These are phyloP conservation scores for Naganishia onofrii DNA, from an alignment of 768 basidiomycete species.

Conservation along the genomic window DNA sequence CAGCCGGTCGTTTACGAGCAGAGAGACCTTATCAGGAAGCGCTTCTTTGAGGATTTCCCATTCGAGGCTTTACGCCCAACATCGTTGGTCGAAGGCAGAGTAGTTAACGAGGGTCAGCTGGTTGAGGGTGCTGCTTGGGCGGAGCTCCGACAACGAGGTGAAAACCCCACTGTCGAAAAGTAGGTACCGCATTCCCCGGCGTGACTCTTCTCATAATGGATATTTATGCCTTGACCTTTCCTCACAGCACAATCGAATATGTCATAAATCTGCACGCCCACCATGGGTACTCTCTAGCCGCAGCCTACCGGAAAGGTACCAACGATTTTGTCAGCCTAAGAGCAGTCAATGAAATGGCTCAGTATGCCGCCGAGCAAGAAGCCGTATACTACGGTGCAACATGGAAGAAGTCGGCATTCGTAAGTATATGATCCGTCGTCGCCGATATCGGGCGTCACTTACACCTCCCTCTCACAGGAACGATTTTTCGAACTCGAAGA, in stretches of 20 bases:
- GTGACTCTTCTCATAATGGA: neutral
- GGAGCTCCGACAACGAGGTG: slow-evolving; percentile 72
- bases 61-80: slow-evolving; percentile 86
- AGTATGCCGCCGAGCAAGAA: slow-evolving; percentile 72
- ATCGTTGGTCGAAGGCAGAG: slow-evolving; percentile 66
- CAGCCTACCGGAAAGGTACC: slow-evolving; percentile 76
- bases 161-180: slow-evolving; percentile 87
- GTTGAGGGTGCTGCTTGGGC: slow-evolving; percentile 67
- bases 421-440: slow-evolving; percentile 5
- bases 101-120: slow-evolving; percentile 33
- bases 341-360: slow-evolving; percentile 75
- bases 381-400: slow-evolving; percentile 63
- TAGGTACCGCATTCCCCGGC: slow-evolving; percentile 55
- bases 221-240: slow-evolving; percentile 13
- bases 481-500: slow-evolving; percentile 41
- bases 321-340: slow-evolving; percentile 85
- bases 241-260: slow-evolving; percentile 70
- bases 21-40: slow-evolving; percentile 79
- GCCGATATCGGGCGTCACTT: neutral
- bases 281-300: slow-evolving; percentile 64
- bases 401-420: slow-evolving; percentile 40
- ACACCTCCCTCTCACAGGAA: slow-evolving; percentile 34
- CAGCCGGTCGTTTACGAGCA: slow-evolving; percentile 69
- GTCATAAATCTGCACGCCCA: slow-evolving; percentile 71
- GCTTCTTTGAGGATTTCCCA: slow-evolving; percentile 94